Conservation (phyloP, 768 basidiomycete species). For the Exidia glandulosa region DNA sequence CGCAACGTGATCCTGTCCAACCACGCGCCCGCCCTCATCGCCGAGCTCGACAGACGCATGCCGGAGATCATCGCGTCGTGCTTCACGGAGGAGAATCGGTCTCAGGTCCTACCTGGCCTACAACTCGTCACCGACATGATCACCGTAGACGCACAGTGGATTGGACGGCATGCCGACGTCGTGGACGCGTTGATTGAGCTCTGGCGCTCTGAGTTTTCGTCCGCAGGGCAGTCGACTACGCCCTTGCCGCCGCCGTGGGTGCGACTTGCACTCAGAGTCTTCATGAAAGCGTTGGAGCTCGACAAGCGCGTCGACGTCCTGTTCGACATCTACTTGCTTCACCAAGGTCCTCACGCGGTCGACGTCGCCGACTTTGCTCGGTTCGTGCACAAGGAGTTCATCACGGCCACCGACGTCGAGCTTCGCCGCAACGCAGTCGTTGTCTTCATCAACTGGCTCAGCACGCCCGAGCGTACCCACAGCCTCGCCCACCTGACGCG, state of each 20-base stretch:
- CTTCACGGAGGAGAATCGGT: constrained; percentile 37
- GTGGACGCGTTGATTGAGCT: constrained; percentile 61
- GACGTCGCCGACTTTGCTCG: constrained; percentile 69
- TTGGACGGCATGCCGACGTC: constrained; percentile 52
- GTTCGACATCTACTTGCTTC: constrained; percentile 78
- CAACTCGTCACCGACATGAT: constrained; percentile 69
- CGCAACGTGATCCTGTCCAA: constrained; percentile 72
- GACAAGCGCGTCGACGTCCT: constrained; percentile 77
- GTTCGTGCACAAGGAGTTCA: constrained; percentile 82
- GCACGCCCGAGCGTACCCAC: constrained; percentile 65
- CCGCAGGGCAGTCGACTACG: neutral
- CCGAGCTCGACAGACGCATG: constrained; percentile 54
- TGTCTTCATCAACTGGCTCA: constrained; percentile 79
- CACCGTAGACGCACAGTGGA: constrained; percentile 55
- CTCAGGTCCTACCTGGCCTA: constrained; percentile 56
- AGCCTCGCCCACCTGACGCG: constrained; percentile 47
- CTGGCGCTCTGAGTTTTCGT: constrained; percentile 47
- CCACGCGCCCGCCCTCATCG: constrained; percentile 61
- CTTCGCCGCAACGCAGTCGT: constrained; percentile 70
- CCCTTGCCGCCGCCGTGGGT: constrained; percentile 33
- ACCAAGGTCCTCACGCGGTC: constrained; percentile 67
- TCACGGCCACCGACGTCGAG: constrained; percentile 56
- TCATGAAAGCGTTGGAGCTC: constrained; percentile 58
- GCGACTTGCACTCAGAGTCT: constrained; percentile 60
- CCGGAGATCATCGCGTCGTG: constrained; percentile 40